A percentile compares a stretch with the other conserved stretches of the same genome.
These are phyloP conservation scores for Rhizophagus clarus DNA, from an alignment of 192 early-diverging fungal genomes.

Conservation along the genomic window DNA sequence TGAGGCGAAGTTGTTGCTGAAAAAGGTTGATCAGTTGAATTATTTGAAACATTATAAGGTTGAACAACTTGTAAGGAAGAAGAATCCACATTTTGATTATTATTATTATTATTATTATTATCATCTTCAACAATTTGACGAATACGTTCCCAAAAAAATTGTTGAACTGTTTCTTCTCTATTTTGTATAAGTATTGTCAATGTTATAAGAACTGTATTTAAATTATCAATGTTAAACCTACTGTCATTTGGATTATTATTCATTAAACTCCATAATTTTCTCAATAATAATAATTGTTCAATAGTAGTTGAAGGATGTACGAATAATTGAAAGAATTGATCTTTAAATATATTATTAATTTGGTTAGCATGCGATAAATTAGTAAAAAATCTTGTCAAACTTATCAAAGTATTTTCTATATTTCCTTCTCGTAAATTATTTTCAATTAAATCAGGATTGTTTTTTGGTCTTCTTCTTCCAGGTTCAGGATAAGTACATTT, in stretches of 20 bases:
- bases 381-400: not conserved
- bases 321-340: not conserved
- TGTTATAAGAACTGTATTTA: not conserved
- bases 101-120: too few species aligned
- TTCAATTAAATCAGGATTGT: not conserved
- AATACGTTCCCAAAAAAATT: not conserved
- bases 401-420: not conserved
- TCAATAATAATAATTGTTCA: not conserved
- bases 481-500: not conserved
- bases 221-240: not conserved
- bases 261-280: not conserved
- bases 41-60: not conserved
- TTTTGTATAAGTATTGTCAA: not conserved
- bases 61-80: not conserved
- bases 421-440: not conserved
- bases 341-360: not conserved
- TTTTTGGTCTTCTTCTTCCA: not conserved
- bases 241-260: not conserved
- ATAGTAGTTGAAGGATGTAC: not conserved
- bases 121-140: not conserved
- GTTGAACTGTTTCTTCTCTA: not conserved
- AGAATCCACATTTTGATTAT: not conserved
- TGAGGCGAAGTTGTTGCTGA: not conserved
- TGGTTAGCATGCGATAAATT: not conserved
- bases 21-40: not conserved